These are phyloP conservation scores for Canavalia ensiformis DNA, from an alignment of 306 rosid genomes.

Conservation along the genomic window DNA sequence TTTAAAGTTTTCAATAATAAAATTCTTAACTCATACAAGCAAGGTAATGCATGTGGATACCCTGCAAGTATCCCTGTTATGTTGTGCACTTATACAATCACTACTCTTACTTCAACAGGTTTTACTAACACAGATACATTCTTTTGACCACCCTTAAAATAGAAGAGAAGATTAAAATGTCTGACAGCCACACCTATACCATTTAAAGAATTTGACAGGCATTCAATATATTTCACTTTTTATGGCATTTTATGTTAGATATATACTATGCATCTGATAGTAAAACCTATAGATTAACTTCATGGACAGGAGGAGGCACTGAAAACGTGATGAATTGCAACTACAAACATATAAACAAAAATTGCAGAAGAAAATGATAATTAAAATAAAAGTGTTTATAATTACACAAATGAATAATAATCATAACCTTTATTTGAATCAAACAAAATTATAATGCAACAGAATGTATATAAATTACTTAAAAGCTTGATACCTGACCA, in stretches of 20 bases:
- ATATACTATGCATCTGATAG: not conserved
- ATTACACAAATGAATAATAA: slow-evolving; percentile 3
- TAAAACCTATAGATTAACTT: not conserved
- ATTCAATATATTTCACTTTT: not conserved
- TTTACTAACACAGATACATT: not conserved
- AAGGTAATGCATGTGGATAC: not conserved
- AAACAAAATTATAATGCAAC: slow-evolving; percentile 34
- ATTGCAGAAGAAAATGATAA: not conserved
- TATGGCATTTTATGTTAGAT: not conserved
- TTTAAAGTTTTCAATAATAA: not conserved
- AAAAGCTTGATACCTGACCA: slow-evolving; percentile 82
- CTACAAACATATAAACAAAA: not conserved
- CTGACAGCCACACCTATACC: not conserved
- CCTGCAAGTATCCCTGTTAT: not conserved
- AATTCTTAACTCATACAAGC: not conserved
- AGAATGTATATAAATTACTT: slow-evolving; percentile 21
- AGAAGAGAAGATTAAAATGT: not conserved
- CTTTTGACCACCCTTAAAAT: not conserved
- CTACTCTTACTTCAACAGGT: not conserved
- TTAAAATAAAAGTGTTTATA: slow-evolving; percentile 9
- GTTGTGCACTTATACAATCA: not conserved
- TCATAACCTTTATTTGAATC: not conserved
- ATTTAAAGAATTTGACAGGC: not conserved
- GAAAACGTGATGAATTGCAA: slow-evolving; percentile 23
- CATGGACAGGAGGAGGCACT: not conserved